Base-by-base conservation (phyloP, 176 grass and related monocot species). In the Raddia distichophylla region DNA sequence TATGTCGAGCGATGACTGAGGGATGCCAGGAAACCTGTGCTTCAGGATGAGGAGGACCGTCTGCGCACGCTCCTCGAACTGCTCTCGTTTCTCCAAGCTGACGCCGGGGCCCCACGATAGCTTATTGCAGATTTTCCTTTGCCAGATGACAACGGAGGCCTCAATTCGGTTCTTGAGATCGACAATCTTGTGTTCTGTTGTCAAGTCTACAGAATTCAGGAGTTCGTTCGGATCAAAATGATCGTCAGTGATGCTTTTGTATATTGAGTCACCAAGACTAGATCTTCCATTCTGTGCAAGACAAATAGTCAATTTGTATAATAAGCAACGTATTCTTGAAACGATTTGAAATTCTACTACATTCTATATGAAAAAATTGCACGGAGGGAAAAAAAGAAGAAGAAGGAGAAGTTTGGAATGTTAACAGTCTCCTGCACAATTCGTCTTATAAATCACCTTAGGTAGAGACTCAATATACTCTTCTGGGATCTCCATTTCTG, bases 151-250 rank as follows among this genome's bases (percentile, higher is more conserved):
- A 57, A 93, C 80, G 9, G 93, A 96, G 18, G 93, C 93, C 73
- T 96, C 93, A 27, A 93, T 96, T 43, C 86, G 86, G 83, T 96
- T 80, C 79, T 96, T 96, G 65, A 96, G 79, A 19, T 96, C 93
- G 22, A 93, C 70, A 15, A 96, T 87, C 72, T 93, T 96, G 88
- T 96, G 86, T 52, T 93, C 93, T 0, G 85, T 91, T 0, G 93
- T 91, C 37, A 96, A 40, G 80, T 93, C 93, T 18, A 91, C 60
- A 0, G 90, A 93, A 9, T 65, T 60, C 17, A 96, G 62, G 85
- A 96, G 86, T 15, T 89, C 93, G 8, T 87, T 89, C 8, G 93
- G 90, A 33, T 96, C 76, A 12, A 96, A 96, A 7, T 75, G 1
- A 3, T 96, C 90, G 6, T 83, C 90, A 9, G 85, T 92, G 34